These are phyloP conservation scores for Mollisia scopiformis DNA, from an alignment of 2,329 filamentous ascomycete species.

Conservation along the genomic window DNA sequence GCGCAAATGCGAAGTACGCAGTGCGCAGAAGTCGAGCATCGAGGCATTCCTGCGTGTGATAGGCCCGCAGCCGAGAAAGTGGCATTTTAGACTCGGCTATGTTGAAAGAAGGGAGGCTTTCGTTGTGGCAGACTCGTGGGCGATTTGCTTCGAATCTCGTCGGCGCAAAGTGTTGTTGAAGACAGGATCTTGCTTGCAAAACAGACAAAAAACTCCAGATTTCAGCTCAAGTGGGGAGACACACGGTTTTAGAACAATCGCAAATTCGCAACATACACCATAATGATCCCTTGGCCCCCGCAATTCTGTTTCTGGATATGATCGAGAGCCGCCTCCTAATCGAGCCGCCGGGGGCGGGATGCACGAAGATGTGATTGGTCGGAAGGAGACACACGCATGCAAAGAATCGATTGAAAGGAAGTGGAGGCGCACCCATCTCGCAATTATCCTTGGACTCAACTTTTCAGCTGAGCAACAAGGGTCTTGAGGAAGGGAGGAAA, in stretches of 20 bases:
- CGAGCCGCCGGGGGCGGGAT: background rate
- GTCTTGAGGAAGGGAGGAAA: no score
- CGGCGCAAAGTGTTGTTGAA: background rate
- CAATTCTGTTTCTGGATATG: background rate
- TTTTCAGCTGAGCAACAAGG: no score
- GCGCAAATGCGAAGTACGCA: background rate
- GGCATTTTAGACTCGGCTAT: background rate
- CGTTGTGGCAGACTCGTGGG: background rate
- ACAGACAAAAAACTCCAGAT: background rate
- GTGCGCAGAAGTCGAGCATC: no score
- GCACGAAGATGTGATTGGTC: background rate
- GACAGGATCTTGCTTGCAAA: background rate
- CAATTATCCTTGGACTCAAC: background rate
- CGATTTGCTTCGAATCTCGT: background rate
- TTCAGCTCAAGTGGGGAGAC: background rate
- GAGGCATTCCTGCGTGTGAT: background rate
- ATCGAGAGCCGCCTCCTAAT: background rate
- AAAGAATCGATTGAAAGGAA: background rate
- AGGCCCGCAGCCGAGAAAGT: background rate
- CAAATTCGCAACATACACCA: background rate
- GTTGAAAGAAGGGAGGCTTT: background rate
- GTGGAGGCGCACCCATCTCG: background rate
- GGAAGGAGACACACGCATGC: background rate
- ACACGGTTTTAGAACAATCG: background rate
- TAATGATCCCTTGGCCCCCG: background rate